Base-by-base conservation (phyloP, 2,329 filamentous ascomycete genomes). In the Arthrobotrys sinensis region DNA sequence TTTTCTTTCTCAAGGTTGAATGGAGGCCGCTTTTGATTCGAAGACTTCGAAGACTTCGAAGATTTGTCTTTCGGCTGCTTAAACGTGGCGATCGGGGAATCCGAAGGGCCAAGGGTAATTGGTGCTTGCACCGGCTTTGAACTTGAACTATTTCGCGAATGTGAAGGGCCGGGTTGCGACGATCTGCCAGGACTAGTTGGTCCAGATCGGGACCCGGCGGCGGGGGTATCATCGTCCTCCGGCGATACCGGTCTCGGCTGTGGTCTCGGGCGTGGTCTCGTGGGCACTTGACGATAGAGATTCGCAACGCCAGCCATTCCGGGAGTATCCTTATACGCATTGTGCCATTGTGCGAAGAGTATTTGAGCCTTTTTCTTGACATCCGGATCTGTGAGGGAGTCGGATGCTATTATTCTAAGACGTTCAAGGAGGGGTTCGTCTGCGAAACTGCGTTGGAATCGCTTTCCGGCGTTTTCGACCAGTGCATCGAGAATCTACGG, bases 361-460 rank as follows among this genome's bases (percentile, higher is more conserved):
- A 92, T 89, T 62, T 92, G 91, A 83, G 94, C 97, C 85, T 97
- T 97, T 80, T 92, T 90, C 82, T 90, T 91, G n/a, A 99, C 95
- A 75, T 93, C 90, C 0, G 90, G 88, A 84, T 98, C 94, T 0
- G 94, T 94, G 79, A 96, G 88, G 16, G 93, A 88, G 66, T 96
- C 94, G 16, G 92, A 94, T 38, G 92, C 94, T 80, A 95, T 92
- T 38, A 98, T 91, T 21, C 96, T 91, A 65, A 99, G 87, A 24
- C 96, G 92, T 85, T 99, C 96, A 78, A 99, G 89, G 45, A 99
- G 87, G 34, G 94, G 92, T 83, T 97, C 94, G 82, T 99, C 95
- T 8, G 91, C 92, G 84, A 98, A 97, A 14, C 89, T 89, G 60
- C 93, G 90, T 84, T 97, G 92, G 83, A 98, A 97, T 11, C 91